phyloP scores from a whole-genome alignment of 768 basidiomycete species.

The Pisolithus tinctorius region DNA sequence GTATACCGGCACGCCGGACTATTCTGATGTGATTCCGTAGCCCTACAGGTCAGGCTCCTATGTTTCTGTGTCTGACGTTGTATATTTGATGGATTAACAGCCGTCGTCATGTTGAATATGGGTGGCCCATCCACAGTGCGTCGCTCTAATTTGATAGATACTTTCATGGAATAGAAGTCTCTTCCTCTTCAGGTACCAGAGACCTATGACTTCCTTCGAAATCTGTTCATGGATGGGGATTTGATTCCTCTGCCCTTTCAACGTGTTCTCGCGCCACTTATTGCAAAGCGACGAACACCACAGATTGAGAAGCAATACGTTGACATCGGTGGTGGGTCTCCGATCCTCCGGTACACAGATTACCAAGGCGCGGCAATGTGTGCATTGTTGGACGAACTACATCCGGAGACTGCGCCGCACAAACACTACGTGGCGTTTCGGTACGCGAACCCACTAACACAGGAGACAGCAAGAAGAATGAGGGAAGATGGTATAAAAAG shows the following conservation, averaged over 20 bases:
- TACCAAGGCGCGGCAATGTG: slow-evolving; percentile 89
- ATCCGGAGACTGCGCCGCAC: slow-evolving; percentile 89
- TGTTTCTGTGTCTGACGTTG: slow-evolving; percentile 5
- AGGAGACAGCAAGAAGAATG: slow-evolving; percentile 77
- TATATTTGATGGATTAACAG: slow-evolving; percentile 32
- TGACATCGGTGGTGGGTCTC: slow-evolving; percentile 94
- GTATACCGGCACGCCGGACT: not conserved
- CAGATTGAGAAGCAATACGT: slow-evolving; percentile 92
- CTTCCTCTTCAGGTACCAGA: slow-evolving; percentile 62
- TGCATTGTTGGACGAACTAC: slow-evolving; percentile 86
- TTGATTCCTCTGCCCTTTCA: slow-evolving; percentile 96
- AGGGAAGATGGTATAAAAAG: slow-evolving; percentile 84
- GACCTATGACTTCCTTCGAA: slow-evolving; percentile 87
- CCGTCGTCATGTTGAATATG: slow-evolving; percentile 98
- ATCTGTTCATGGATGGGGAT: slow-evolving; percentile 87
- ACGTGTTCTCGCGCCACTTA: slow-evolving; percentile 75
- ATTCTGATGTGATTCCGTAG: slow-evolving; percentile 28
- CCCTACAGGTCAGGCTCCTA: slow-evolving; percentile 48
- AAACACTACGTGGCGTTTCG: slow-evolving; percentile 96
- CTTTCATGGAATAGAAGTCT: slow-evolving; percentile 1
- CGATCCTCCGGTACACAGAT: slow-evolving; percentile 86
- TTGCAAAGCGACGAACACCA: slow-evolving; percentile 85
- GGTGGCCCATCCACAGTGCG: slow-evolving; percentile 90
- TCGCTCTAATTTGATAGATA: slow-evolving; percentile 3
- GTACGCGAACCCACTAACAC: slow-evolving; percentile 84